Evolutionary conservation across 495 filamentous ascomycete genomes (phyloP), one percentile per base, ranked within the genome.

Genomic region (Aspergillus olivimuriae): DNA sequence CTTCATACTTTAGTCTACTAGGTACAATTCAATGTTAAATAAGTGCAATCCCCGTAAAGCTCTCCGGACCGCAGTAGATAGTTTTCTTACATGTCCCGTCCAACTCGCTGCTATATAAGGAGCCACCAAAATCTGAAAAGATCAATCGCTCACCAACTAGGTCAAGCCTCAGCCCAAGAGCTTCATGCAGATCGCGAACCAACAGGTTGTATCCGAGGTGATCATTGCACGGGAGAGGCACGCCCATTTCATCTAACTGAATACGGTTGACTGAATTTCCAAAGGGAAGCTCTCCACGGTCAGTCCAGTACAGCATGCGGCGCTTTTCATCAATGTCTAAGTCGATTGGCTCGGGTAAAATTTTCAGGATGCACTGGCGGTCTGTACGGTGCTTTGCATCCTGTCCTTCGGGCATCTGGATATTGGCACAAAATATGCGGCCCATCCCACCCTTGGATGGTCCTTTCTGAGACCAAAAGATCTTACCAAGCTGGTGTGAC

Each of bases 81-180:
- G 47, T 50, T 22, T 7, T 41, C 14, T 50, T 50, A 15, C 47
- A 50, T 11, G 47, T 41, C 30, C 47, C 47, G 34, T 50, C 47
- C 47, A 50, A 17, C 19, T 41, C 45, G 1, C 41, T 22, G 22
- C 22, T 41, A 14, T 50, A 50, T 33, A 50, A n/a, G 22, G 41
- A 44, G 7, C 47, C 47, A 10, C 47, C 47, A 24, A 50, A 42
- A 45, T 50, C 47, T 2, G 39, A 41, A 16, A 50, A 50, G 33
- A 50, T 44, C 42, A 50, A 41, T n/a, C 42, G 47, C 6, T 22
- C n/a, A 32, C 37, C 30, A 19, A 30, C 23, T n/a, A 35, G 17
- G 23, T 50, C 47, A 36, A 50, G 36, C n/a, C 41, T 14, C 14
- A 50, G 34, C 33, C 14, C 33, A 34, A 34, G 16, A 4, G 15